These are phyloP conservation scores for Tetrahymena malaccensis DNA, from an alignment of 73 alveolate species.

Conservation along the genomic window DNA sequence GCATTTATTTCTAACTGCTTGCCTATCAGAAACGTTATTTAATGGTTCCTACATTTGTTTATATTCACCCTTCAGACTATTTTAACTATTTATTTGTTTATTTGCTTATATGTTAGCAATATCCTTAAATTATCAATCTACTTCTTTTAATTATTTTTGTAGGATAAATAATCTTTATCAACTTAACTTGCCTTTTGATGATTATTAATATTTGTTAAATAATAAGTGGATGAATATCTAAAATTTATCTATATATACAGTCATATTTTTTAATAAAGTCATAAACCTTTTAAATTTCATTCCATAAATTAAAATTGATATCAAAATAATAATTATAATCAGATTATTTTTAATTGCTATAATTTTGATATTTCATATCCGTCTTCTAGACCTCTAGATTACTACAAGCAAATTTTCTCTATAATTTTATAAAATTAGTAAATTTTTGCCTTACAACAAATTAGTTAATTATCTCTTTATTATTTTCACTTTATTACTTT, in stretches of 20 bases:
- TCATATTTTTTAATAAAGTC: too few relatives aligned
- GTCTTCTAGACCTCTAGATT: neutral
- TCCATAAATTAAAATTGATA: neutral
- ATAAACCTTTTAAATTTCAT: neutral
- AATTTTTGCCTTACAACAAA: neutral
- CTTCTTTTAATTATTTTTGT: neutral
- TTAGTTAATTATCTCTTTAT: too few relatives aligned
- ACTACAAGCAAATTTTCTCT: neutral
- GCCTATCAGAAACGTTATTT: neutral
- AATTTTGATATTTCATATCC: neutral
- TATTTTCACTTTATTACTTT: neutral
- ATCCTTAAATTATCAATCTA: neutral
- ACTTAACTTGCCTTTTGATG: neutral
- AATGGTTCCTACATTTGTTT: neutral
- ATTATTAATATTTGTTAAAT: neutral
- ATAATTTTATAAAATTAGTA: too few relatives aligned
- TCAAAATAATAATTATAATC: neutral
- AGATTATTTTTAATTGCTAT: neutral
- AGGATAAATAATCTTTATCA: neutral
- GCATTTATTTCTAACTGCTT: neutral
- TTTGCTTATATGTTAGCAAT: neutral
- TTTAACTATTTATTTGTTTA: neutral
- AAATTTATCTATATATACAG: too few relatives aligned
- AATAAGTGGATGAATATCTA: neutral
- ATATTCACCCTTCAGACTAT: too few relatives aligned